phyloP scores from a whole-genome alignment of 1,139 yeast genomes.

The Blastobotrys aristatus region DNA sequence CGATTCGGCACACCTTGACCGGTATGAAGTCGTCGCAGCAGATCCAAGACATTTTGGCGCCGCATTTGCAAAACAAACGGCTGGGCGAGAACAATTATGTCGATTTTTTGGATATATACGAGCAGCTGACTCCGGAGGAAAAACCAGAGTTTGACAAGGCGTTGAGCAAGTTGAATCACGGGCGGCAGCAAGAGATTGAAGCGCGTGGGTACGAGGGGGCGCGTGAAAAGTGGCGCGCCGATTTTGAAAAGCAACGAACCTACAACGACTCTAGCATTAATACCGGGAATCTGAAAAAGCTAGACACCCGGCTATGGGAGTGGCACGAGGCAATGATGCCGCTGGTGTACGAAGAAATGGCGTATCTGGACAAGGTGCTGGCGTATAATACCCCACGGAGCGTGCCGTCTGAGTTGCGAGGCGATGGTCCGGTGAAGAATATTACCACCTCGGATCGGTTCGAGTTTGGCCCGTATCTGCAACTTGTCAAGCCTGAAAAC shows the following conservation, averaged over 20 bases:
- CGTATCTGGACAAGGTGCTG: conserved; percentile 31
- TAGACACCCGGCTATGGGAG: conserved; percentile 71
- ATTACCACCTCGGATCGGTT: conserved; percentile 45
- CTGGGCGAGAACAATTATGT: conserved; percentile 40
- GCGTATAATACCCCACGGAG: conserved; percentile 19
- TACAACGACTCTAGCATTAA: conserved; percentile 11
- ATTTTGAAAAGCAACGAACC: conserved; percentile 44
- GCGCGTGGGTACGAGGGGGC: conserved; percentile 81
- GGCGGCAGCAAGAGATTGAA: conserved; percentile 73
- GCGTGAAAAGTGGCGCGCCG: conserved; percentile 80
- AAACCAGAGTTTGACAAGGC: conserved; percentile 54
- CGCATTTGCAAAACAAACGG: conserved; percentile 33
- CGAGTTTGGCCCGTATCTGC: conserved; percentile 74
- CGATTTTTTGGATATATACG: conserved; percentile 64
- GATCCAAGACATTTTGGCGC: conserved; percentile 23
- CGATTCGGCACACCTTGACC: conserved; percentile 69
- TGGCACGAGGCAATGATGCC: conserved; percentile 59
- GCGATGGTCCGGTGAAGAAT: conserved; percentile 17
- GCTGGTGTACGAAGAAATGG: conserved; percentile 46
- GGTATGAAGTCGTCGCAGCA: conserved; percentile 45
- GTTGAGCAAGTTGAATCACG: conserved; percentile 62
- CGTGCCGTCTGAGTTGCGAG: conserved; percentile 18
- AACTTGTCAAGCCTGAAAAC: conserved; percentile 68
- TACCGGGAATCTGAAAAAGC: conserved; percentile 45
- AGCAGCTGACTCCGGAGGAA: conserved; percentile 45